Conservation (phyloP, 305 asterid species). For the Fraxinus velutina region DNA sequence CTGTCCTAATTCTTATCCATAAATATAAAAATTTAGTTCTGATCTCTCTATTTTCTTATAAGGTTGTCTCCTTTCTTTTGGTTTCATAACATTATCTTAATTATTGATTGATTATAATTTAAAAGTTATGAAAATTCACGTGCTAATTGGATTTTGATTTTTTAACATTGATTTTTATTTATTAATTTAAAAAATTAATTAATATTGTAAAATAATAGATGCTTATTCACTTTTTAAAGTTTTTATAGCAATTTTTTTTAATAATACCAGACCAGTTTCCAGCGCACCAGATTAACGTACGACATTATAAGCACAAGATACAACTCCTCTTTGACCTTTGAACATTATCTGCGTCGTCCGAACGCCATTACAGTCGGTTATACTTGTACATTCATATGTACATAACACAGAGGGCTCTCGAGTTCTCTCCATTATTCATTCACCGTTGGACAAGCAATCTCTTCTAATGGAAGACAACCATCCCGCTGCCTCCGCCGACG, state of each 20-base stretch:
- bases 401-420: neutral
- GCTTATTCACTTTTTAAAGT: no score
- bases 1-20: neutral
- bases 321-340: neutral
- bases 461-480: conserved; percentile 36
- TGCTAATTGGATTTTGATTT: neutral
- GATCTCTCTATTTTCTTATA: neutral
- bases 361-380: neutral
- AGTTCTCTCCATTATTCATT: neutral
- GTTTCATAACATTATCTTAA: neutral
- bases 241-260: no score
- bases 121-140: neutral
- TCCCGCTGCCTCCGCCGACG: neutral
- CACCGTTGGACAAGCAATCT: neutral
- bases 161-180: no score
- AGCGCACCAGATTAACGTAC: neutral
- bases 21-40: no score
- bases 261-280: no score
- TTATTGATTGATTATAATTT: neutral
- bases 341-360: neutral
- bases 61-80: neutral
- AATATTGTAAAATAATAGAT: neutral
- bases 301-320: neutral
- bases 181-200: no score
- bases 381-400: neutral